Conservation (phyloP, 2,329 filamentous ascomycete genomes). For the Epichloe sibirici region DNA sequence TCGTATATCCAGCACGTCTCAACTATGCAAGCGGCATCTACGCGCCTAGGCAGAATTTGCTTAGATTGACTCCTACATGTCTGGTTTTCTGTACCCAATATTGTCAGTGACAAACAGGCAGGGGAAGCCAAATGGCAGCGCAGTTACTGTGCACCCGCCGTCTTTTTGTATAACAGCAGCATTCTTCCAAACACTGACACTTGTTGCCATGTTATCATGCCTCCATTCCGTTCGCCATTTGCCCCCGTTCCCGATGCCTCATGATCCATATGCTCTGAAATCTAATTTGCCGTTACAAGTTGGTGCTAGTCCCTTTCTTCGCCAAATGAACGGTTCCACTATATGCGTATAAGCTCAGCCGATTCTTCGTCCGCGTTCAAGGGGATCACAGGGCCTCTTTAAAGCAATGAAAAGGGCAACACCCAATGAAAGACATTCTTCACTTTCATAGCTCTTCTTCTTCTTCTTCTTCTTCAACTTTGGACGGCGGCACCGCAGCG, state of each 20-base stretch:
- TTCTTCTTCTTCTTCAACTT: constrained; percentile 19
- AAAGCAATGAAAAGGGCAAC: neutral
- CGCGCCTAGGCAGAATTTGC: neutral
- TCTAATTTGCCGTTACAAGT: neutral
- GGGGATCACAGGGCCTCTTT: neutral
- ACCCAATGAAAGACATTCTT: neutral
- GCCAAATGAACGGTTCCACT: neutral
- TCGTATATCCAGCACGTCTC: neutral
- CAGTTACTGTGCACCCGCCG: neutral
- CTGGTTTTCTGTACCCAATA: constrained; percentile 3
- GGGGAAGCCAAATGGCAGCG: neutral
- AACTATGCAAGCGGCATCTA: neutral
- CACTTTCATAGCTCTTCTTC: constrained; percentile 27
- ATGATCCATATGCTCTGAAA: neutral
- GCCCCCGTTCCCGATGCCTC: neutral
- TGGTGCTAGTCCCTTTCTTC: neutral
- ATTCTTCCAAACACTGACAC: neutral
- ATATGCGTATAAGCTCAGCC: neutral
- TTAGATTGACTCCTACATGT: neutral
- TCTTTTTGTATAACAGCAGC: neutral
- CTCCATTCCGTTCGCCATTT: neutral
- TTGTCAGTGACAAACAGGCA: neutral
- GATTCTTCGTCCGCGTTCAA: neutral
- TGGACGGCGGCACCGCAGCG: constrained; percentile 13
- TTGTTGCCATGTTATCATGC: neutral